Base-by-base conservation (phyloP, 2,329 filamentous ascomycete genomes). In the Talaromyces pinophilus region DNA sequence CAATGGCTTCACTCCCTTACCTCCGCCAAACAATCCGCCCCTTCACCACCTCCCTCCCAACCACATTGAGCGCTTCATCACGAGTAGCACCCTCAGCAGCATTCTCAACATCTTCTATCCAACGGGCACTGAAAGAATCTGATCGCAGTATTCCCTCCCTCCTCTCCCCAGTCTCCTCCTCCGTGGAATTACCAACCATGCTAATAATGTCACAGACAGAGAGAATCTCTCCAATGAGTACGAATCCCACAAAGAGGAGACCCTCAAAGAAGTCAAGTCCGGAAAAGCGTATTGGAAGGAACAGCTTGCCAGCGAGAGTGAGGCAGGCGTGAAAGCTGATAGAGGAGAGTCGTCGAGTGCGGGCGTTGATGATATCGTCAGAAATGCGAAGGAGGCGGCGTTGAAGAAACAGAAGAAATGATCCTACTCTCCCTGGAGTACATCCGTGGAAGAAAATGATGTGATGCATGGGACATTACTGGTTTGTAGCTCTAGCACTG, bases 241-340 rank as follows among this genome's bases (percentile, higher is more conserved):
- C 69, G 83, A 84, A 69, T 48, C 71, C 13, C 73, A 83, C 69
- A 93, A 93, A 82, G 85, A 92, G 67, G 87, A 89, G n/a, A 80
- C 82, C 64, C 65, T 85, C 67, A 76, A 79, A 68, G 77, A 77
- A 67, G 77, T 79, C 77, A 81, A 83, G 71, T 79, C 85, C 46
- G 91, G 91, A 68, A 84, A 87, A 76, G 89, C 84, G 63, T 85
- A 92, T 75, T 95, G 92, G 92, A 90, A 91, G 80, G 84, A 89
- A 25, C 88, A 90, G 76, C 83, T 96, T 60, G 91, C 92, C 2
- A 91, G 88, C 60, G 87, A 92, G 78, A 91, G 89, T 78, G 92
- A 96, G 82, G 90, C 91, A 77, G 87, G 87, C 71, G 84, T 79
- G 78, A 89, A 86, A 81, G 90, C 88, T 48, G 90, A 90, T 75